Conservation (phyloP, 2,329 filamentous ascomycete genomes). For the Ophiostoma pallidulum region DNA sequence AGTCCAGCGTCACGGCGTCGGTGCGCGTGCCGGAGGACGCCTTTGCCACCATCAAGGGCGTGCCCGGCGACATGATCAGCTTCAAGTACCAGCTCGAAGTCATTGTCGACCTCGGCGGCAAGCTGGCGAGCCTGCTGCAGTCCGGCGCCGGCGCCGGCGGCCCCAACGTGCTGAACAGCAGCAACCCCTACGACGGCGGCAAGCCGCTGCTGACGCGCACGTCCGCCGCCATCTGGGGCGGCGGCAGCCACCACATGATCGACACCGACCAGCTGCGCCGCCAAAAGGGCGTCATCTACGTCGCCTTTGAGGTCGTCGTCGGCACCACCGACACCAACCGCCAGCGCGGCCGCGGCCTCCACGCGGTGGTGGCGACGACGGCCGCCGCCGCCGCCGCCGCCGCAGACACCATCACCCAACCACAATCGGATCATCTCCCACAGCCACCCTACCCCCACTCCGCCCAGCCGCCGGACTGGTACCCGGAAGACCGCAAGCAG, state of each 20-base stretch:
- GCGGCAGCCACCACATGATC: conserved; percentile 46
- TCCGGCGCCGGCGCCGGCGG: conserved; percentile 38
- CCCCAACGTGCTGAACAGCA: conserved; percentile 19
- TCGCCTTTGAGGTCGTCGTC: conserved; percentile 76
- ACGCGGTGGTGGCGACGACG: neutral
- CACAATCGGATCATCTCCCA: conserved; percentile 17
- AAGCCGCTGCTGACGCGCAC: conserved; percentile 17
- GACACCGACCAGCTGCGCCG: conserved; percentile 80
- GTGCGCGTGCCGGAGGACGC: conserved; percentile 81
- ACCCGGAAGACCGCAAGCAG: conserved; percentile 17
- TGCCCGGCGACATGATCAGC: conserved; percentile 87
- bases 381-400: conserved; percentile 13
- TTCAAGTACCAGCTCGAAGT: conserved; percentile 94
- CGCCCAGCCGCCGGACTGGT: conserved; percentile 7
- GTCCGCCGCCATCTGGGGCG: conserved; percentile 7
- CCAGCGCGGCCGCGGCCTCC: conserved; percentile 29
- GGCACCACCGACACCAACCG: conserved; percentile 71
- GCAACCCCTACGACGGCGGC: conserved; percentile 19
- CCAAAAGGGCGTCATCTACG: conserved; percentile 85
- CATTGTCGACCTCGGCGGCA: conserved; percentile 83
- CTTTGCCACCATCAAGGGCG: conserved; percentile 83
- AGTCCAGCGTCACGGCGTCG: conserved; percentile 69
- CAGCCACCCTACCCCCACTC: conserved; percentile 15
- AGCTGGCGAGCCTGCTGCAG: conserved; percentile 63
- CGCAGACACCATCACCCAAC: conserved; percentile 16